Percentiles rank a stretch among this genome's conserved stretches.
Conservation (phyloP, 129 eudicot genomes). For the Chrysanthemum makinoi region DNA sequence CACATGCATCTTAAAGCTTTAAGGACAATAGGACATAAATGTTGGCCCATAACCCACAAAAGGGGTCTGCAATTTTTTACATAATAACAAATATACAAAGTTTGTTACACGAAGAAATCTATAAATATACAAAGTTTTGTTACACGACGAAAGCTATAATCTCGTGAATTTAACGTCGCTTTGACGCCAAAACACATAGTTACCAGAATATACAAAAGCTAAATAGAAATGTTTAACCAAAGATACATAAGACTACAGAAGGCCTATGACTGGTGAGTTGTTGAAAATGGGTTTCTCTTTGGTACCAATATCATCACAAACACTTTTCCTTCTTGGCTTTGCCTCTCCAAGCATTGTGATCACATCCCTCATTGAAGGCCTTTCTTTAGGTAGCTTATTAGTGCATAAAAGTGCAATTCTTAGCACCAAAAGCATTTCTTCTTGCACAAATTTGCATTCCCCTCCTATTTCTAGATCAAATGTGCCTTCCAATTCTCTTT, state of each 20-base stretch:
- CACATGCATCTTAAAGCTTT: too few relatives aligned
- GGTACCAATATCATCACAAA: constrained; percentile 43
- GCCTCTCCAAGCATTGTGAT: constrained; percentile 78
- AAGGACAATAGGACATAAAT: not conserved
- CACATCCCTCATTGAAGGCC: constrained; percentile 71
- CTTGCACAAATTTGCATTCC: constrained; percentile 60
- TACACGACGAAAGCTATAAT: not conserved
- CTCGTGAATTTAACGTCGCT: not conserved
- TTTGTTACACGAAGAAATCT: not conserved
- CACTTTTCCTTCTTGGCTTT: constrained; percentile 70
- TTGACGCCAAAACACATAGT: not conserved
- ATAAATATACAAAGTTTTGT: constrained; percentile 9
- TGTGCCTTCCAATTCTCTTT: constrained; percentile 34
- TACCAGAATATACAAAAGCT: not conserved
- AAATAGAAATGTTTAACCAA: not conserved
- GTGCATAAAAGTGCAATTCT: constrained; percentile 69
- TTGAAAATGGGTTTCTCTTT: constrained; percentile 69
- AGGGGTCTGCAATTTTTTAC: not conserved
- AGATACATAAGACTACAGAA: constrained; percentile 23
- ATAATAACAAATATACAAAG: constrained; percentile 19
- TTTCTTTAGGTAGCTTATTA: constrained; percentile 61
- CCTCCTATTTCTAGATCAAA: constrained; percentile 53
- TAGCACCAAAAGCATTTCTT: constrained; percentile 68
- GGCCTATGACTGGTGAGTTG: constrained; percentile 70
- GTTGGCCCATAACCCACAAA: constrained; percentile 16